A percentile compares a stretch with the other conserved stretches of the same genome.
These are phyloP conservation scores for Alternaria sp. DNA, from an alignment of 2,329 filamentous ascomycete genomes.

Conservation along the genomic window DNA sequence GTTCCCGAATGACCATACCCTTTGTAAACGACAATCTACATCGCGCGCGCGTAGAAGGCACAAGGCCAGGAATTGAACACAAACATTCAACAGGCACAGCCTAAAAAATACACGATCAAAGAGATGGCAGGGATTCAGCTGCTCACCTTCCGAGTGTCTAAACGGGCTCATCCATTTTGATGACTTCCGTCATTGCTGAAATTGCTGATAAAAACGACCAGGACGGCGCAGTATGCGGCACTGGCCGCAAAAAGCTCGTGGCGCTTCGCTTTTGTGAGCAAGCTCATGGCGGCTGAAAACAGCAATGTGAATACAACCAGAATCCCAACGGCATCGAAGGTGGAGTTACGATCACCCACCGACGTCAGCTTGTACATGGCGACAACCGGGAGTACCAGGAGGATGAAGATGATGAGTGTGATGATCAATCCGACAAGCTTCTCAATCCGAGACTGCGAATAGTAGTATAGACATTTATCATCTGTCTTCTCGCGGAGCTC, in stretches of 20 bases:
- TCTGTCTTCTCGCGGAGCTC: slow-evolving; percentile 41
- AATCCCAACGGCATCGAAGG: slow-evolving; percentile 48
- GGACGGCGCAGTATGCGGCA: slow-evolving; percentile 47
- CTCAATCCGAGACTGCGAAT: slow-evolving; percentile 37
- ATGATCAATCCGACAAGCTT: slow-evolving; percentile 46
- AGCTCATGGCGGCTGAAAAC: slow-evolving; percentile 43
- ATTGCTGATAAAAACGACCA: slow-evolving; percentile 49
- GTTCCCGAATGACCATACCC: background rate
- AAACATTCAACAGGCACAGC: fast-evolving
- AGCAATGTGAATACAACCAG: slow-evolving; percentile 50
- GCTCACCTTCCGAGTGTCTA: background rate
- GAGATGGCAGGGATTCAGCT: background rate
- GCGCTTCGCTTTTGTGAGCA: slow-evolving; percentile 38
- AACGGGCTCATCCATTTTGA: background rate
- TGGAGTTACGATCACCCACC: slow-evolving; percentile 31
- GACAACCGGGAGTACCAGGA: slow-evolving; percentile 47
- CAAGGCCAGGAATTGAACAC: background rate
- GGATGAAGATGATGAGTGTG: slow-evolving; percentile 46
- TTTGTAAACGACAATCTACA: background rate
- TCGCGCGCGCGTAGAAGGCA: background rate
- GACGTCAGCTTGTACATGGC: slow-evolving; percentile 45
- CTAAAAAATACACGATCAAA: background rate
- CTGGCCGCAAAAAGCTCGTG: slow-evolving; percentile 47
- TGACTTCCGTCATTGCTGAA: slow-evolving; percentile 22
- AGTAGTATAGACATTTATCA: slow-evolving; percentile 37